Evolutionary conservation across 2,329 filamentous ascomycete genomes (phyloP).

Genomic region (Sclerotinia minor): DNA sequence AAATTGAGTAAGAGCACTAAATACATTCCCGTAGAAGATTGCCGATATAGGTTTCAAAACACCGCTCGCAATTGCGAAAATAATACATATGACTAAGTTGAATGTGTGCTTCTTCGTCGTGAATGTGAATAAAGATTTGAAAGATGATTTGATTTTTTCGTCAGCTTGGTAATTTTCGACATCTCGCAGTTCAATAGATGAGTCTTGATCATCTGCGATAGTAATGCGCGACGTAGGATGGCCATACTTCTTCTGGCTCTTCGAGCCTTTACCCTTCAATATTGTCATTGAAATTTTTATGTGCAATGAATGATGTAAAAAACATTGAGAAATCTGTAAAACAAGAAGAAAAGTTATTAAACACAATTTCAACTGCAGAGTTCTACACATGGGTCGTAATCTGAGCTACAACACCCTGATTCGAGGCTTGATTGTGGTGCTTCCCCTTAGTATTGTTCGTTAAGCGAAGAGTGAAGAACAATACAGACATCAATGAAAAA

Average conservation of each 20-base stretch:
- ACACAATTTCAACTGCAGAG: not conserved
- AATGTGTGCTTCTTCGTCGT: constrained; percentile 60
- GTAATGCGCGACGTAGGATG: not conserved
- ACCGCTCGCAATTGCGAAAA: constrained; percentile 60
- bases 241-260: constrained; percentile 2
- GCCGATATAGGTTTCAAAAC: constrained; percentile 65
- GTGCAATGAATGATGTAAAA: not conserved
- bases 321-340: not conserved
- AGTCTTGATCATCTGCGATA: constrained; percentile 5
- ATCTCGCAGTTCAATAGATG: constrained; percentile 20
- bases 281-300: constrained; percentile 17
- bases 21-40: constrained; percentile 72
- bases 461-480: constrained; percentile 28
- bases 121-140: constrained; percentile 64
- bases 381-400: not conserved
- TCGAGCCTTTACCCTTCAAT: constrained; percentile 2
- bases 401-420: not conserved
- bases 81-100: constrained; percentile 54
- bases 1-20: constrained; percentile 68
- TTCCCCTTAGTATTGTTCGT: constrained; percentile 32
- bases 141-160: constrained; percentile 30
- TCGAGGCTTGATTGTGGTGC: not conserved
- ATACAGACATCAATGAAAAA: constrained; percentile 9
- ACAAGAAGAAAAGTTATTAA: not conserved
- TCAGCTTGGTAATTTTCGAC: constrained; percentile 4